These are phyloP conservation scores for Helotiales sp. DNA, from an alignment of 2,329 filamentous ascomycete genomes.

Conservation along the genomic window DNA sequence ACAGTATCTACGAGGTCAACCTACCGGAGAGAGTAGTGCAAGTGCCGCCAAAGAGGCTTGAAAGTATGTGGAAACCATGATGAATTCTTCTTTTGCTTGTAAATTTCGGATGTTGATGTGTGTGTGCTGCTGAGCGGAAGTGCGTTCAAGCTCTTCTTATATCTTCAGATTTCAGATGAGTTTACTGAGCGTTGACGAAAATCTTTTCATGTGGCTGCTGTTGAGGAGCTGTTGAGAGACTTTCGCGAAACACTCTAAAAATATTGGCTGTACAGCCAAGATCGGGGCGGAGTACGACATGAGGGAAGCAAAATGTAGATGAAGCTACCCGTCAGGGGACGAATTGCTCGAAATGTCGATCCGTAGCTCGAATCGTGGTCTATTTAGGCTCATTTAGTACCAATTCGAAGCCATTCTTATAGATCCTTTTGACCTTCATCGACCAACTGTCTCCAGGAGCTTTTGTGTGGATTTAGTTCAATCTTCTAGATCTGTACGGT, in stretches of 20 bases:
- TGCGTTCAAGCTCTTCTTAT: neutral
- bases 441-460: too few relatives aligned
- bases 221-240: neutral
- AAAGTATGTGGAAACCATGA: neutral
- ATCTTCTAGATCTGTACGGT: too few relatives aligned
- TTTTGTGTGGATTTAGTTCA: neutral
- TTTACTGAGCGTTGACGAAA: neutral
- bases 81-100: neutral
- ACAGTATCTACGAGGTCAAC: too few relatives aligned
- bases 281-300: neutral
- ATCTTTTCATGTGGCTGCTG: neutral
- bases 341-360: too few relatives aligned
- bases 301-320: neutral
- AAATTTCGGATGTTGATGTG: neutral
- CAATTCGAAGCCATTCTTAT: too few relatives aligned
- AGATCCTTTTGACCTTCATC: too few relatives aligned
- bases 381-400: too few relatives aligned
- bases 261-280: neutral
- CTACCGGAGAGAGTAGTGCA: neutral
- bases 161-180: neutral
- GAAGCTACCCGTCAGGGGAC: neutral
- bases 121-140: neutral
- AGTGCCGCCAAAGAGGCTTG: neutral
- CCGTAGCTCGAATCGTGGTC: too few relatives aligned
- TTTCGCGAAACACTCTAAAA: neutral